A percentile compares a stretch with the other conserved stretches of the same genome.
phyloP scores from a whole-genome alignment of 176 grass and related monocot genomes.

The Neostapfia colusana region DNA sequence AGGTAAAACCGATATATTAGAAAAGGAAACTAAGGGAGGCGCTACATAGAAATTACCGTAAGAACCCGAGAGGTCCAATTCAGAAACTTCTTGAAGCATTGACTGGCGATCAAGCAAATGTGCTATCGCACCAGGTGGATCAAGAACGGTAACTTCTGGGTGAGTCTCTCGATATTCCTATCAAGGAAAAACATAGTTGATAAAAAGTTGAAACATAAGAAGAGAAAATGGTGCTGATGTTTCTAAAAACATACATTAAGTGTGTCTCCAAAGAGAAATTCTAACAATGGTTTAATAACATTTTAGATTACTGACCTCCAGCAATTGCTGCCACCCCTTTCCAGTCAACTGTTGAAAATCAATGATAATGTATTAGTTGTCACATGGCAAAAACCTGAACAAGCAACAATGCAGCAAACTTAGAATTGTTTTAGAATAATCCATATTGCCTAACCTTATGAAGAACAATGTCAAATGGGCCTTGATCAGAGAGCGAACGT shows the following conservation, averaged over 20 bases:
- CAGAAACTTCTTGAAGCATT: constrained; percentile 93
- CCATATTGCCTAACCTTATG: constrained; percentile 70
- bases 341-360: constrained; percentile 65
- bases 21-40: constrained; percentile 11
- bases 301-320: constrained; percentile 70
- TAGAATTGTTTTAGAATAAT: constrained; percentile 8
- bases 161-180: constrained; percentile 83
- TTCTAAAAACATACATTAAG: constrained; percentile 20
- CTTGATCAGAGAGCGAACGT: constrained; percentile 75
- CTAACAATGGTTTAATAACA: constrained; percentile 34
- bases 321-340: constrained; percentile 76
- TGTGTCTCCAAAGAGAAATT: constrained; percentile 26
- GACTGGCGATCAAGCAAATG: constrained; percentile 84
- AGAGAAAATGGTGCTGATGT: background rate
- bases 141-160: constrained; percentile 95
- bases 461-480: constrained; percentile 94
- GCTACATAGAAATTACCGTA: constrained; percentile 67
- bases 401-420: background rate
- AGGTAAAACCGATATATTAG: background rate
- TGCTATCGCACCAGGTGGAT: constrained; percentile 90
- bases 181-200: constrained; percentile 4
- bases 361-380: background rate
- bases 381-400: constrained; percentile 1
- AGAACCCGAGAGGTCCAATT: constrained; percentile 71
- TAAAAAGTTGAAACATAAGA: background rate